A percentile compares a stretch with the other conserved stretches of the same genome.
Evolutionary conservation across 2,329 filamentous ascomycete species (phyloP).

Genomic region (Colletotrichum brevisporum): DNA sequence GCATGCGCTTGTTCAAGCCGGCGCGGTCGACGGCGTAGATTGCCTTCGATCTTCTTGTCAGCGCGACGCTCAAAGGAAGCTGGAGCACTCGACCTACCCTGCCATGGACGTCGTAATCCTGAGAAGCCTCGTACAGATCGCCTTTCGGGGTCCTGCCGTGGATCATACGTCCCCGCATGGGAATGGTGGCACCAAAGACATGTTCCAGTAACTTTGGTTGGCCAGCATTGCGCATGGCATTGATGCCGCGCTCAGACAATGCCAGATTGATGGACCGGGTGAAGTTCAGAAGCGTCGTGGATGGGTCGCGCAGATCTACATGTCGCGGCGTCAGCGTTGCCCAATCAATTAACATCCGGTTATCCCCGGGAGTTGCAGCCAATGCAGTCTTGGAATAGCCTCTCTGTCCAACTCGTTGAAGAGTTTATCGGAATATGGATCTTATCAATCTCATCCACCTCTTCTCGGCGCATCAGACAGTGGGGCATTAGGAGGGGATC

Average conservation of each 20-base stretch:
- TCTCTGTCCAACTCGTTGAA: background rate
- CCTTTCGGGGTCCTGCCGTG: conserved; percentile 79
- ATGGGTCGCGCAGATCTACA: conserved; percentile 86
- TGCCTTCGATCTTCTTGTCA: conserved; percentile 62
- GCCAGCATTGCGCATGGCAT: conserved; percentile 82
- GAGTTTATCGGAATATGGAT: background rate
- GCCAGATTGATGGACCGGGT: conserved; percentile 99
- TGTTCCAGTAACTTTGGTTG: conserved; percentile 78
- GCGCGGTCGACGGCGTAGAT: conserved; percentile 90
- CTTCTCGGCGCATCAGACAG: conserved; percentile 9
- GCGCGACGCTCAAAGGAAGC: background rate
- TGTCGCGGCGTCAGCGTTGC: background rate
- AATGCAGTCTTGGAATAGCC: background rate
- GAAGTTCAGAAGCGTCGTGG: conserved; percentile 90
- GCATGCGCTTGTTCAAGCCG: conserved; percentile 83
- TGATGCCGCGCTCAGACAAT: conserved; percentile 92
- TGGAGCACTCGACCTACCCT: conserved; percentile 68
- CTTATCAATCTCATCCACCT: conserved; percentile 27
- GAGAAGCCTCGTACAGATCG: conserved; percentile 80
- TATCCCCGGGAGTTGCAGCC: too few species aligned
- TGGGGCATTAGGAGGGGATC: conserved; percentile 27
- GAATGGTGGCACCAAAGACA: conserved; percentile 84
- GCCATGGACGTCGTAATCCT: conserved; percentile 91
- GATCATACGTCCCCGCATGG: conserved; percentile 98
- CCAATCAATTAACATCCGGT: too few species aligned